Base-by-base conservation (phyloP, 2,329 filamentous ascomycete species). In the Phyllosticta citribraziliensis region DNA sequence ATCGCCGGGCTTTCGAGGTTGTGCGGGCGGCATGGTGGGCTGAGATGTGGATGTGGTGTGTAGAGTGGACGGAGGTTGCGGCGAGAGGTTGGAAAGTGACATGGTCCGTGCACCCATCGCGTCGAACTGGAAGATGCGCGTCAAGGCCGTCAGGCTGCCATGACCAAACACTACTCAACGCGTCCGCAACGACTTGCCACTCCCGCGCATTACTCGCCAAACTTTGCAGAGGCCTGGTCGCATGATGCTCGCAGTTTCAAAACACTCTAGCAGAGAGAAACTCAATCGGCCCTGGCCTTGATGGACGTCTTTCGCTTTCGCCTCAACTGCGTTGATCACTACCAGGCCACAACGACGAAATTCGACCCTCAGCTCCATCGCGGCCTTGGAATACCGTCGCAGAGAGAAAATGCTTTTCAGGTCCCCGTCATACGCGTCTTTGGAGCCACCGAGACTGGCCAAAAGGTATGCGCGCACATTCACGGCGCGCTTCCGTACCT, bases 401-500 rank as follows among this genome's bases (percentile, higher is more conserved):
- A 86, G 68, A 75, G 82, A 63, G 77, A 80, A 64, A 85, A 84
- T 63, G 82, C 84, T 35, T 87, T 89, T 10, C 88, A 85, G 65
- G 85, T 97, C 0, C 93, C 94, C 0, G 84, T 97, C 11, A 86
- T 99, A 63, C 85, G 94, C 65, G 83, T 95, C 11, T 99, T 97
- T 75, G 94, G 94, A 0, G 87, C 91, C 3, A 97, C 93, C 0
- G 91, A 96, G 72, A 94, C 91, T 0, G 94, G 94, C 0, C 92
- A 97, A 75, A 97, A 95, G 71, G 91, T 97, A 17, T 97, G 94
- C 76, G 90, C 90, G 30, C 94, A 99, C 76, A 85, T 99, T 61
- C 94, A 97, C 74, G 94, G 95, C 63, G 91, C 90, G 22, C 92
- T 99, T 68, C 94, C 94, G 1, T 99, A 99, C 71, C 78, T 97